Conservation (phyloP, 1,284 basidiomycete species). For the Porodaedalea pini region DNA sequence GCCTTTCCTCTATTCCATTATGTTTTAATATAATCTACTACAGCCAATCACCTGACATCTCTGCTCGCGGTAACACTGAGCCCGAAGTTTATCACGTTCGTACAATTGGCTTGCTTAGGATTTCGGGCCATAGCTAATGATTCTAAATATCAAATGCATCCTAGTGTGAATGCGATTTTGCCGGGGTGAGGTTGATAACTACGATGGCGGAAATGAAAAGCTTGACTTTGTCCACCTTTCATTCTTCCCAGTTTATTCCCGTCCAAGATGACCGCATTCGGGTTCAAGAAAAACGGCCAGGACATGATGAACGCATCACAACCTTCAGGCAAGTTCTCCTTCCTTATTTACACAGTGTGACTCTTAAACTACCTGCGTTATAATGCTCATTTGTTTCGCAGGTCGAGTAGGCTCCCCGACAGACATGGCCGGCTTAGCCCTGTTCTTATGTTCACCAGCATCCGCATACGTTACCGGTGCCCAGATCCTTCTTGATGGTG, state of each 20-base stretch:
- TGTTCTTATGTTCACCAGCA: constrained; percentile 73
- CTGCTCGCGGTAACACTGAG: constrained; percentile 69
- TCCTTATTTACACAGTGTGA: neutral
- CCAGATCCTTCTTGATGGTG: constrained; percentile 71
- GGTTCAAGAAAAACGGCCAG: constrained; percentile 56
- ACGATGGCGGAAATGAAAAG: no score
- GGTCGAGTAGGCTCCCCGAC: constrained; percentile 65
- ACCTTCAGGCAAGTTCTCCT: constrained; percentile 52
- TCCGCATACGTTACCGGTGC: constrained; percentile 72
- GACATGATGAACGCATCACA: constrained; percentile 50
- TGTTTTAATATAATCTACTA: neutral
- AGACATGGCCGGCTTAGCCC: constrained; percentile 72
- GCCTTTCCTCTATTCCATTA: neutral
- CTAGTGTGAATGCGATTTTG: constrained; percentile 85
- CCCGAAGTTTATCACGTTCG: constrained; percentile 60
- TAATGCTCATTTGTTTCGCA: constrained; percentile 25
- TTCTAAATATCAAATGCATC: constrained; percentile 9
- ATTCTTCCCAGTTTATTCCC: constrained; percentile 61
- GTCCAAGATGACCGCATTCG: constrained; percentile 83
- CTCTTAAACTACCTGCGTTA: neutral
- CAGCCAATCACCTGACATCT: constrained; percentile 79
- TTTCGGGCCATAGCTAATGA: constrained; percentile 2
- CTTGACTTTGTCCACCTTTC: no score
- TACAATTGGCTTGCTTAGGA: constrained; percentile 18
- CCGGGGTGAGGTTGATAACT: constrained; percentile 35